A percentile compares a stretch with the other conserved stretches of the same genome.
These are phyloP conservation scores for Taxillus chinensis DNA, from an alignment of 164 flowering plant species.

Conservation along the genomic window DNA sequence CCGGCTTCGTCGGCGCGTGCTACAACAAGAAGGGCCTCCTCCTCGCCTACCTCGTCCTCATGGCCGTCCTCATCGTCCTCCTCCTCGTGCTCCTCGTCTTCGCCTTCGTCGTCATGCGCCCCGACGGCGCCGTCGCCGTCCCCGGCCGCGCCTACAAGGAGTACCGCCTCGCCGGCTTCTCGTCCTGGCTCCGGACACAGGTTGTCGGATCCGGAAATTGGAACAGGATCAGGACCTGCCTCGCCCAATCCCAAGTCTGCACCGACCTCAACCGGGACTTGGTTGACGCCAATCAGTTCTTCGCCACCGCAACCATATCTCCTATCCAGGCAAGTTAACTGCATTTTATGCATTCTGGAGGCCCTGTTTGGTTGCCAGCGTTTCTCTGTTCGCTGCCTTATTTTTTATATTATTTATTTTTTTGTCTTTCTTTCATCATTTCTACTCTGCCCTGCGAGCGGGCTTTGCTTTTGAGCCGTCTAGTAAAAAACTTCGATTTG, in stretches of 20 bases:
- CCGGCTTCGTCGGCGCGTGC: constrained; percentile 85
- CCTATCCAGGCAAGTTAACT: constrained; percentile 59
- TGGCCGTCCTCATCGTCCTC: constrained; percentile 58
- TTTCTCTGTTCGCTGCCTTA: too few relatives aligned
- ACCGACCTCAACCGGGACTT: constrained; percentile 33
- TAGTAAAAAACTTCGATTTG: too few relatives aligned
- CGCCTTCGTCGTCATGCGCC: constrained; percentile 69
- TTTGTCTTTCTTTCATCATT: too few relatives aligned
- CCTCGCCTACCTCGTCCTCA: constrained; percentile 59
- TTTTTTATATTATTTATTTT: background rate
- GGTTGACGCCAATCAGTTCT: constrained; percentile 54
- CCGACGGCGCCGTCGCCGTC: constrained; percentile 20
- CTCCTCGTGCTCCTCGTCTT: constrained; percentile 55
- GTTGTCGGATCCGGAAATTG: constrained; percentile 39
- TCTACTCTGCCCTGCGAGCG: too few relatives aligned
- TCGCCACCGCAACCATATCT: constrained; percentile 33
- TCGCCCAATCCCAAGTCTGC: constrained; percentile 46
- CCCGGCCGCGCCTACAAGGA: constrained; percentile 57
- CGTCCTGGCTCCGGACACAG: constrained; percentile 58
- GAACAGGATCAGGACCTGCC: constrained; percentile 56
- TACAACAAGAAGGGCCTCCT: constrained; percentile 61
- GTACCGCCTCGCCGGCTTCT: constrained; percentile 57
- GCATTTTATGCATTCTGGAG: too few relatives aligned
- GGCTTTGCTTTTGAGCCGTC: too few relatives aligned
- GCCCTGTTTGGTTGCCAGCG: too few relatives aligned